Evolutionary conservation across 352 stramenopile species (phyloP).

Genomic region (Phytophthora melonis): DNA sequence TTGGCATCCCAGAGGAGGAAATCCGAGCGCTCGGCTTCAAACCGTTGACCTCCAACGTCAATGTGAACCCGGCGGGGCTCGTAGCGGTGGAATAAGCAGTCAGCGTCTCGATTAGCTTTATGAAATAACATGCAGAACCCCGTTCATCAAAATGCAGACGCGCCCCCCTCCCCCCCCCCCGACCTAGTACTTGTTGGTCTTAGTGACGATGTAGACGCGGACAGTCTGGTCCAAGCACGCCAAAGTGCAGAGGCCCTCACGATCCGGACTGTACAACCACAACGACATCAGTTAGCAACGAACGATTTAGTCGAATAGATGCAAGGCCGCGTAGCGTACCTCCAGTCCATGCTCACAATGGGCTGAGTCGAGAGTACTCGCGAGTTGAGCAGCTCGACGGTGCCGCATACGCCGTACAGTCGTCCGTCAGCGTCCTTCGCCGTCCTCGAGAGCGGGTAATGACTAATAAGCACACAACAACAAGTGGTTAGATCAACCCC

Average conservation of each 20-base stretch:
- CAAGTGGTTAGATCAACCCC: constrained; percentile 25
- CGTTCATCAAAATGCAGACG: constrained; percentile 16
- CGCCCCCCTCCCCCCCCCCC: too few relatives aligned
- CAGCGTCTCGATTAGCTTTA: constrained; percentile 1
- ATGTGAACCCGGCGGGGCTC: constrained; percentile 76
- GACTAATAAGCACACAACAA: constrained; percentile 44
- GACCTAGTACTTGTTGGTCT: constrained; percentile 94
- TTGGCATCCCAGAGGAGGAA: constrained; percentile 82
- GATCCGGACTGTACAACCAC: constrained; percentile 72
- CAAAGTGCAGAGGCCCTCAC: constrained; percentile 93
- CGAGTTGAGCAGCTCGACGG: constrained; percentile 96
- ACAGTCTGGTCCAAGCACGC: constrained; percentile 96
- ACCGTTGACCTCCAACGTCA: constrained; percentile 58
- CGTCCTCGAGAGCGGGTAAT: constrained; percentile 85
- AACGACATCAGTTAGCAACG: not conserved
- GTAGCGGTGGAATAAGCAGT: constrained; percentile 63
- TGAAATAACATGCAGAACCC: constrained; percentile 20
- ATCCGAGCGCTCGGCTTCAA: constrained; percentile 75
- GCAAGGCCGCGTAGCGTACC: constrained; percentile 28
- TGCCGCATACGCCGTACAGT: constrained; percentile 90
- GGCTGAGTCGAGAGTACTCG: constrained; percentile 96
- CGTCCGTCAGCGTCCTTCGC: constrained; percentile 88
- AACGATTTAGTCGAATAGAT: not conserved
- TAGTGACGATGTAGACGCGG: constrained; percentile 96
- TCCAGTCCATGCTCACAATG: constrained; percentile 98